phyloP scores from a whole-genome alignment of 371 early-diverging fungal species.

The Mortierella sp. region DNA sequence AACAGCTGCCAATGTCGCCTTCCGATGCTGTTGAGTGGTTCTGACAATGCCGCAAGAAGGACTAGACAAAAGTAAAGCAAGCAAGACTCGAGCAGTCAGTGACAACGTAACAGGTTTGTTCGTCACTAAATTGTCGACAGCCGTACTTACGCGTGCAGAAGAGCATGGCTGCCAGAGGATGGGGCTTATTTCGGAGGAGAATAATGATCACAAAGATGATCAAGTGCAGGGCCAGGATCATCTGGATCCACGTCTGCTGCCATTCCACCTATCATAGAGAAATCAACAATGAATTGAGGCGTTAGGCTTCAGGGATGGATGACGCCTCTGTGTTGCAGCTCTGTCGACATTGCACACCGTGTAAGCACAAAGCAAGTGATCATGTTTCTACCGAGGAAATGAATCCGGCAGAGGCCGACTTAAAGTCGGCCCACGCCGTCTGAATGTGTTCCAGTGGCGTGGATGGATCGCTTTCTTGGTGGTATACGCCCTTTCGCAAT shows the following conservation, averaged over 20 bases:
- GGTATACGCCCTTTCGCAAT: constrained; percentile 12
- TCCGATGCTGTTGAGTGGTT: constrained; percentile 45
- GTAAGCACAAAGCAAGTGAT: too few species aligned
- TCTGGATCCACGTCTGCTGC: constrained; percentile 51
- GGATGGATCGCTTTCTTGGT: neutral
- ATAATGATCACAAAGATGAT: constrained; percentile 30
- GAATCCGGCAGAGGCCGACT: constrained; percentile 23
- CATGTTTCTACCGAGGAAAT: constrained; percentile 24
- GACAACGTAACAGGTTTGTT: too few species aligned
- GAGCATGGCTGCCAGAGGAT: constrained; percentile 31
- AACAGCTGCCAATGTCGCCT: constrained; percentile 45
- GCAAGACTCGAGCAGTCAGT: neutral
- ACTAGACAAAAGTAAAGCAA: constrained; percentile 10
- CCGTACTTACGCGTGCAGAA: constrained; percentile 45
- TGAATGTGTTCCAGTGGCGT: constrained; percentile 22
- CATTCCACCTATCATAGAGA: constrained; percentile 34
- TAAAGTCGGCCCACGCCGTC: constrained; percentile 32
- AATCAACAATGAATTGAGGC: neutral
- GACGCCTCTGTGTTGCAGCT: too few species aligned
- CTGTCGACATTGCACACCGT: too few species aligned
- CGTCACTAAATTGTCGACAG: too few species aligned
- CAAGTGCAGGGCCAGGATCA: constrained; percentile 35
- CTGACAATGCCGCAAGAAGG: constrained; percentile 39
- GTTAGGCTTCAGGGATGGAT: too few species aligned
- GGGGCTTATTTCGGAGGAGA: constrained; percentile 35